Base-by-base conservation (phyloP, 305 asterid species). In the Fraxinus platypoda region DNA sequence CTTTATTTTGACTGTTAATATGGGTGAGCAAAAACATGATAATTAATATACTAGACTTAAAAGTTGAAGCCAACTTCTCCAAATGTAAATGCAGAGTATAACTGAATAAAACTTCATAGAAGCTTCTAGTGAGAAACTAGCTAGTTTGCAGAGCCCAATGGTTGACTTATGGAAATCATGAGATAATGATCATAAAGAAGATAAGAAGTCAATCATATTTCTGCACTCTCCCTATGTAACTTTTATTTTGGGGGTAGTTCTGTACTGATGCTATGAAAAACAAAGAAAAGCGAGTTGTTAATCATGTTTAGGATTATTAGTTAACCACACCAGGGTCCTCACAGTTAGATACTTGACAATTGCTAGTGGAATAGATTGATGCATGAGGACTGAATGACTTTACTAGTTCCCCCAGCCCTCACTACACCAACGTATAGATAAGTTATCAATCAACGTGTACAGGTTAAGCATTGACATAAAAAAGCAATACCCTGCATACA, bases 401-500 rank as follows among this genome's bases (percentile, higher is more conserved):
- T 28, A 31, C 46, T 34, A 64, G 77, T 25, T 75, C 64, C 59
- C 33, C n/a, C 5, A 3, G n/a, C 5, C n/a, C 43, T 80, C 68
- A 71, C n/a, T 37, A 57, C 54, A 41, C 25, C 37, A 26, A 49
- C 25, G 52, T 76, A 57, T 71, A 76, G 72, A 84, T 25, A 79
- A 43, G 9, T 28, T 71, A 41, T 72, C 37, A n/a, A 80, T 72
- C 70, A 81, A 79, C 11, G 30, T 28, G 66, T 80, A 80, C 38
- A 5, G 9, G 25, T 75, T 75, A 59, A 70, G 82, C 72, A 62
- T 71, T 78, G 59, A 81, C 49, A 26, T 52, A 12, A 28, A 74
- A 75, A 57, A 43, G 34, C 25, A 31, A 76, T 90, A 93, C 97
- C 97, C 96, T 0, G 94, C 93, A 86, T 93, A 93, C 71, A 93